Percentiles rank a stretch among this genome's conserved stretches.
phyloP scores from a whole-genome alignment of 345 rosid species.

The Acer yangbiense region DNA sequence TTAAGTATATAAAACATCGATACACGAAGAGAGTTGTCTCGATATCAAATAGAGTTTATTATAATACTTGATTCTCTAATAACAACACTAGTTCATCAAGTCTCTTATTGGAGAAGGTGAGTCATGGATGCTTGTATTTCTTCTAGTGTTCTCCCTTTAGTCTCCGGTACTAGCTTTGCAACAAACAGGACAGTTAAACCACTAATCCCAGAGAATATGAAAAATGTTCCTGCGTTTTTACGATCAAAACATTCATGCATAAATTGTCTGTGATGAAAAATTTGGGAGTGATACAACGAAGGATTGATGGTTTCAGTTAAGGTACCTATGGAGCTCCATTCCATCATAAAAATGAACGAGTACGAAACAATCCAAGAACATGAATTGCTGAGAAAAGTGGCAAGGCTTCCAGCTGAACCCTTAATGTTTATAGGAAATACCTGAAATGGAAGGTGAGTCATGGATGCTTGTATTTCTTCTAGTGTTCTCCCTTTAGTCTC shows the following conservation, averaged over 20 bases:
- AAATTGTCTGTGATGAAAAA: background rate
- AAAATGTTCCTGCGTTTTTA: slow-evolving; percentile 52
- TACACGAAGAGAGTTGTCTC: no score
- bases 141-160: slow-evolving; percentile 62
- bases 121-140: slow-evolving; percentile 50
- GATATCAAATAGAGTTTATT: no score
- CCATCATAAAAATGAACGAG: slow-evolving; percentile 53
- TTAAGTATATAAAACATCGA: no score
- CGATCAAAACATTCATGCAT: background rate
- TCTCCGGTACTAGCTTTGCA: slow-evolving; percentile 60
- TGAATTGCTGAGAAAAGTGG: slow-evolving; percentile 45
- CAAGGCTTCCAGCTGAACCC: slow-evolving; percentile 59
- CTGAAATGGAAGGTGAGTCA: slow-evolving; percentile 30
- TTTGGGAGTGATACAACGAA: background rate
- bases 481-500: slow-evolving; percentile 68
- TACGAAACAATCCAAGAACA: slow-evolving; percentile 49
- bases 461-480: slow-evolving; percentile 55
- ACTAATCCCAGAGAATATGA: slow-evolving; percentile 38
- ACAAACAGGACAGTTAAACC: slow-evolving; percentile 36
- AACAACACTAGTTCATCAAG: background rate
- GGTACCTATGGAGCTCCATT: slow-evolving; percentile 57
- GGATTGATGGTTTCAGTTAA: background rate
- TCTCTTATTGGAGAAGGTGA: slow-evolving; percentile 12
- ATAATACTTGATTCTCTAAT: background rate
- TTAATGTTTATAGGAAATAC: slow-evolving; percentile 57